These are phyloP conservation scores for Xylariales sp. DNA, from an alignment of 2,329 filamentous ascomycete species.

Conservation along the genomic window DNA sequence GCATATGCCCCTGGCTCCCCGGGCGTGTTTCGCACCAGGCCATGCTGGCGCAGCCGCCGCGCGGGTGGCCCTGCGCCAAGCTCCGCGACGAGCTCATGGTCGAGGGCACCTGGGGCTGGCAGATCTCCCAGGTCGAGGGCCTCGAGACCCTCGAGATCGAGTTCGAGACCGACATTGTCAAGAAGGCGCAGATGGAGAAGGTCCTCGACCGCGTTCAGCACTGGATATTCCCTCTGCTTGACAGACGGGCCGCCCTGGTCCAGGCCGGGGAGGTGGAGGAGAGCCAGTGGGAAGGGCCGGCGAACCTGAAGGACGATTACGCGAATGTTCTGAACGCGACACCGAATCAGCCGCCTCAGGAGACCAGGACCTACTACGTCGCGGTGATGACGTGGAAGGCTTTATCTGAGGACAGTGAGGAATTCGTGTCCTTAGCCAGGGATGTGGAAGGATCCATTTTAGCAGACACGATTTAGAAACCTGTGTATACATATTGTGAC, in stretches of 20 bases:
- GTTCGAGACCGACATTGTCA: slow-evolving; percentile 6
- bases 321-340: neutral
- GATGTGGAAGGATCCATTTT: too few species aligned
- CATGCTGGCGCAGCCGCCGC: slow-evolving; percentile 7
- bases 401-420: neutral
- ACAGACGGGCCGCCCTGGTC: neutral
- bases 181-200: slow-evolving; percentile 5
- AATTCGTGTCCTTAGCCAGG: too few species aligned
- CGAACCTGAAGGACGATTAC: slow-evolving; percentile 3
- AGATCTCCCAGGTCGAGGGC: slow-evolving; percentile 4
- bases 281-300: slow-evolving; percentile 5
- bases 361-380: neutral
- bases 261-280: slow-evolving; percentile 3
- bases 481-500: too few species aligned
- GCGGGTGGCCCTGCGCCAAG: too few species aligned
- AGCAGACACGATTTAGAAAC: too few species aligned
- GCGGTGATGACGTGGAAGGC: slow-evolving; percentile 3
- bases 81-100: slow-evolving; percentile 2
- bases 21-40: slow-evolving; percentile 5
- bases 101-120: slow-evolving; percentile 8
- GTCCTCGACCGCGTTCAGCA: slow-evolving; percentile 5
- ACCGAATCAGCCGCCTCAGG: neutral
- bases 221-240: slow-evolving; percentile 7
- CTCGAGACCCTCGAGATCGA: slow-evolving; percentile 8
- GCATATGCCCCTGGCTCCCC: slow-evolving; percentile 7